Conservation (phyloP, 352 stramenopile species). For the Halophytophthora batemanensis region DNA sequence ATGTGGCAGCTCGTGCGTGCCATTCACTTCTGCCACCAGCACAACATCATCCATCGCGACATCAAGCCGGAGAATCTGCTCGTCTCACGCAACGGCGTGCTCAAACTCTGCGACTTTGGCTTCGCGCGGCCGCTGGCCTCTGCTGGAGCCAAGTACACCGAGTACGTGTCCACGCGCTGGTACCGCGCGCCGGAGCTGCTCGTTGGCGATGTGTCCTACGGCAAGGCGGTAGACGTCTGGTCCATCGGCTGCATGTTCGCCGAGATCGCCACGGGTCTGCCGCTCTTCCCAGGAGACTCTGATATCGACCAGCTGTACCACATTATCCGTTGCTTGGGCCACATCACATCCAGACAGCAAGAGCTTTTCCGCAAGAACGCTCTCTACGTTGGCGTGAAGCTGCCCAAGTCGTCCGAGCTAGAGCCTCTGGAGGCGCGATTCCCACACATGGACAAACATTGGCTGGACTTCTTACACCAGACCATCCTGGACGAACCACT, state of each 20-base stretch:
- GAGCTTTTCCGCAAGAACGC: constrained; percentile 83
- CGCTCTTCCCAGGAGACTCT: constrained; percentile 95
- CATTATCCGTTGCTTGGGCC: constrained; percentile 77
- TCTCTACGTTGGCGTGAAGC: constrained; percentile 77
- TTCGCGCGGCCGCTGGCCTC: constrained; percentile 70
- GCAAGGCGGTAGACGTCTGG: constrained; percentile 97
- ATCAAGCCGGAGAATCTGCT: constrained; percentile 95
- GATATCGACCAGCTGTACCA: constrained; percentile 94
- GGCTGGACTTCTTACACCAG: constrained; percentile 67
- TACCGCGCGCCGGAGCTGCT: constrained; percentile 94
- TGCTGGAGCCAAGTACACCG: constrained; percentile 72
- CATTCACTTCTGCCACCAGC: constrained; percentile 93
- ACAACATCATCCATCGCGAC: constrained; percentile 95
- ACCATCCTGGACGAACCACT: constrained; percentile 78
- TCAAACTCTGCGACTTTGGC: constrained; percentile 94
- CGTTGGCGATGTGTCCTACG: constrained; percentile 87
- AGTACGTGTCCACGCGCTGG: constrained; percentile 94
- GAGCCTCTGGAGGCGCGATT: constrained; percentile 67
- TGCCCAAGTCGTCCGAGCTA: constrained; percentile 50
- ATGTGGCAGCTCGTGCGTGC: constrained; percentile 84
- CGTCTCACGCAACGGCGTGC: constrained; percentile 89
- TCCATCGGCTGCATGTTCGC: constrained; percentile 95
- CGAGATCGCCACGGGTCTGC: constrained; percentile 95
- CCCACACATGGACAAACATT: constrained; percentile 56
- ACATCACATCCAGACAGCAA: constrained; percentile 68